Base-by-base conservation (phyloP, 179 eudicot genomes). In the Nepenthes alata region DNA sequence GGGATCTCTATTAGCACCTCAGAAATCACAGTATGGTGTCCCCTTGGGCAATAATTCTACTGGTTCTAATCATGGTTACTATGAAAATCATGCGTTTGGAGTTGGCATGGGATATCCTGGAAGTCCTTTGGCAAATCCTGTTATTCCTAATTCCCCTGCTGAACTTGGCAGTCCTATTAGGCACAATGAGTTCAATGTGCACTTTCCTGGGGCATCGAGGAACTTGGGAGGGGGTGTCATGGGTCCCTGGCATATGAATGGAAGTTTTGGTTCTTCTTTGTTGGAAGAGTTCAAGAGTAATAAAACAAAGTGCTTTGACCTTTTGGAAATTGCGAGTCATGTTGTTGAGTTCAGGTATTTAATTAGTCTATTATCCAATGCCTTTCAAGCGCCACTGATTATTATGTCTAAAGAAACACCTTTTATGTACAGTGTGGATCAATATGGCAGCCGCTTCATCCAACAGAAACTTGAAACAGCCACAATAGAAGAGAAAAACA, bases 391-490 rank as follows among this genome's bases (percentile, higher is more conserved):
- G 5, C 55, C 14, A 5, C 59, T 37, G 6, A 12, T 39, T 44
- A 16, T 15, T 4, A 13, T 63, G 11, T 63, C 66, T 64, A 38
- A 64, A 15, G 2, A 14, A 11, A 39, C 51, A 35, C 67, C 47
- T 59, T 52, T 8, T 58, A 3, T 56, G 52, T 52, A 71, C 77
- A 79, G 83, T 70, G 77, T 73, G 47, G 83, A 79, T 73, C 83
- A 79, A 58, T 73, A 75, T 67, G 83, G 83, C 34, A 79, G 83
- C 60, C 80, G 83, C n/a, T 79, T 79, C 67, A 79, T 79, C 60
- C 83, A 79, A 63, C 83, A 79, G 57, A 79, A 79, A 62, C 83
- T 79, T 36, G 83, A 79, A 75, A 79, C 80, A 50, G 83, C 83
- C 58, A 54, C 83, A 5, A 41, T 41, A 2, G 80, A 79, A 51